Conservation (phyloP, 495 filamentous ascomycete genomes). For the Trichoderma asperelloides region DNA sequence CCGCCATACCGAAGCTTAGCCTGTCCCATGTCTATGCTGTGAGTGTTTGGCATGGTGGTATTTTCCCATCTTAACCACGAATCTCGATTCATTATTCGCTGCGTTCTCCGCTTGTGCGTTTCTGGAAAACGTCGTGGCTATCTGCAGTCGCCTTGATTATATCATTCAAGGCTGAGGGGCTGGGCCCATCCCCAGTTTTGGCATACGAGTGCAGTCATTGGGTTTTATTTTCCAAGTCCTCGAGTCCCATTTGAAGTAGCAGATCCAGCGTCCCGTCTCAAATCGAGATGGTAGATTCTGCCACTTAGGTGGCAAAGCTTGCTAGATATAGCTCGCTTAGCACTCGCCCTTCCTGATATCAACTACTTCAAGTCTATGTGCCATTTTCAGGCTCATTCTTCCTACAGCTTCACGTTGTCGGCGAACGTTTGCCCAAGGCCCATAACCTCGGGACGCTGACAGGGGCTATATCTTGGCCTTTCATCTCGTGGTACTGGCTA, state of each 20-base stretch:
- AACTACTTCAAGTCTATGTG: not conserved
- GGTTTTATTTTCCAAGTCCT: not conserved
- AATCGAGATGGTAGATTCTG: not conserved
- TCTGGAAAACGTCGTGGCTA: not conserved
- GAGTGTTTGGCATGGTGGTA: not conserved
- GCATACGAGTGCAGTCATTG: not conserved
- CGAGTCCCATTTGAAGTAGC: not conserved
- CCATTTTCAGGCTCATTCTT: not conserved
- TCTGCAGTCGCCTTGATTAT: not conserved
- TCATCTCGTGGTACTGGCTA: not conserved
- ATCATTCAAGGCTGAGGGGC: not conserved
- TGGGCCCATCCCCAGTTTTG: not conserved
- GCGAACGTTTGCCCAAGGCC: not conserved
- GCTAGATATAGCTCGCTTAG: conserved; percentile 1
- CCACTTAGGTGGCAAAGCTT: not conserved
- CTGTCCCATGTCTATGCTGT: not conserved
- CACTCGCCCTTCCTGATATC: not conserved
- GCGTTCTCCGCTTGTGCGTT: not conserved
- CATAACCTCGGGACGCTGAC: not conserved
- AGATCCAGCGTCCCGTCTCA: not conserved
- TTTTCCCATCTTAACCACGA: not conserved
- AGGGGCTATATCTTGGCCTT: not conserved
- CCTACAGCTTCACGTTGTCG: not conserved
- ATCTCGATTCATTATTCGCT: not conserved
- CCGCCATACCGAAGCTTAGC: conserved; percentile 1